Evolutionary conservation across 176 grass and related monocot species (phyloP), one percentile per base, ranked within the genome.

Genomic region (Eragrostis nindensis): DNA sequence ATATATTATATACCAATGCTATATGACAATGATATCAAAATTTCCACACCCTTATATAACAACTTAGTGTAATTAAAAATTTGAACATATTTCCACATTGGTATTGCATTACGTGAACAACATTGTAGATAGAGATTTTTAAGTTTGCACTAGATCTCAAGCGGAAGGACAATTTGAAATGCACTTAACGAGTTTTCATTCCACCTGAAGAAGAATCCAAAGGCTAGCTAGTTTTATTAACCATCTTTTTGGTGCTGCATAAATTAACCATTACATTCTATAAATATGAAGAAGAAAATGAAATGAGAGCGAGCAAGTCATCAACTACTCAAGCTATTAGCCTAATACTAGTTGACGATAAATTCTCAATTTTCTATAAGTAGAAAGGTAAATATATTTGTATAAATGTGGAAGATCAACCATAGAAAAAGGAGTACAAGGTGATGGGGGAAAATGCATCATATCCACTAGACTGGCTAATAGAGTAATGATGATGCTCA

Each of bases 401-500:
- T 79, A 53, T 46, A 80, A 39, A 65, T 8, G 39, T 57, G 53
- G 61, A 42, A 15, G 59, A 74, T 65, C 69, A 57, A 27, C 40
- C 18, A 24, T 41, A 52, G 8, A 53, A 50, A n/a, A 68, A 56
- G 15, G 16, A 68, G 69, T 40, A 40, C 39, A 46, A 66, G 19
- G 74, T 55, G 46, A 53, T 18, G 15, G 16, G 9, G 52, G 52
- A 18, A 50, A 86, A 43, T 30, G 16, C 9, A 63, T 27, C 57
- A 27, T 22, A 5, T 19, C 76, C 68, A 80, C 25, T 46, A 73
- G 59, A 25, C 50, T 71, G 21, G 66, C 25, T 39, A 65, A 73
- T 80, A 12, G 38, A 39, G 62, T 49, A 68, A 81, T 69, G 61
- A 87, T 78, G 57, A 65, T 56, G 73, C 56, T 87, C 47, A 38